phyloP scores from a whole-genome alignment of 305 asterid species.

The Monarda citriodora region DNA sequence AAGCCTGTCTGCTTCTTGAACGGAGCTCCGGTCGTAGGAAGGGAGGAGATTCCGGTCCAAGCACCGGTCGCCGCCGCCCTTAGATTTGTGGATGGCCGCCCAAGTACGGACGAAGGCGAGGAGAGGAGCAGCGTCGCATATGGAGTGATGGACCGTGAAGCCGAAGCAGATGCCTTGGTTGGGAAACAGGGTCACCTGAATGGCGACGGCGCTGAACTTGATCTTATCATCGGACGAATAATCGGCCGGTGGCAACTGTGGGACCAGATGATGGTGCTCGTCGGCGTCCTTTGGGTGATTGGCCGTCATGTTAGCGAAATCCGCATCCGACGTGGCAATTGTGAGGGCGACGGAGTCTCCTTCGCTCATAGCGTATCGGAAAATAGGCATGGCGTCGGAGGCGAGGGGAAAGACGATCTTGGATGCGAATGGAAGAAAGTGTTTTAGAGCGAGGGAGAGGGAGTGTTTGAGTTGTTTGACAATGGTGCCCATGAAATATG shows the following conservation, averaged over 20 bases:
- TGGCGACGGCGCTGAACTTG: neutral
- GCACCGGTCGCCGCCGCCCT: neutral
- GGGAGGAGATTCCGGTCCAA: neutral
- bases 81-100: neutral
- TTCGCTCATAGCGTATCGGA: neutral
- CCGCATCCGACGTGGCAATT: neutral
- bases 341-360: constrained; percentile 8
- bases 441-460: constrained; percentile 4
- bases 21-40: neutral
- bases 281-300: neutral
- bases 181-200: constrained; percentile 8
- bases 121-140: neutral
- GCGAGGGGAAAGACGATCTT: constrained; percentile 11
- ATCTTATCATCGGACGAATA: neutral
- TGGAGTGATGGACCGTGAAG: neutral
- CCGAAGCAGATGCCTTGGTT: neutral
- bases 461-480: neutral
- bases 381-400: neutral
- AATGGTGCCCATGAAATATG: neutral
- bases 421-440: neutral
- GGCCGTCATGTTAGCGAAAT: neutral
- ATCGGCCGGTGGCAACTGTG: neutral
- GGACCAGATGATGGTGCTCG: neutral
- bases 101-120: neutral
- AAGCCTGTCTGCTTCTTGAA: neutral